A percentile compares a stretch with the other conserved stretches of the same genome.
Evolutionary conservation across 2,329 filamentous ascomycete species (phyloP).

Genomic region (Amphichorda felina): DNA sequence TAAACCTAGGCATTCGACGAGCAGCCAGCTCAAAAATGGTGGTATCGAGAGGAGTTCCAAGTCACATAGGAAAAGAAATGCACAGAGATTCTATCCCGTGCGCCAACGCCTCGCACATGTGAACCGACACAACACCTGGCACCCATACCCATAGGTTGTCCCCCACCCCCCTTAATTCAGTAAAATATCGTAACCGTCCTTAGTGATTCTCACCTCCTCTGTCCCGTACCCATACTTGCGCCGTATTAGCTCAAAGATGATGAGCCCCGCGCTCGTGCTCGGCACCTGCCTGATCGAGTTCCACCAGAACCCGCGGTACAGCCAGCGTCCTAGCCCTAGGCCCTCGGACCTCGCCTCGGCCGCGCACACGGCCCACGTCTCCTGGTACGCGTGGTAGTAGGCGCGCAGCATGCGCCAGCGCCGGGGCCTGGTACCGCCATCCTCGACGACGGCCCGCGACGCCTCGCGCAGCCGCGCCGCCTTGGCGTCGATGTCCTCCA

Average conservation of each 20-base stretch:
- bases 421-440: no score
- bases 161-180: slow-evolving; percentile 26
- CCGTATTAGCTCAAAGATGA: slow-evolving; percentile 67
- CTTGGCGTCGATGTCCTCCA: slow-evolving; percentile 59
- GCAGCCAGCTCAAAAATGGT: no score
- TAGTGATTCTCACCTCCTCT: slow-evolving; percentile 51
- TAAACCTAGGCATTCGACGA: no score
- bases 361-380: slow-evolving; percentile 50
- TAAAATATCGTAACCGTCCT: slow-evolving; percentile 62
- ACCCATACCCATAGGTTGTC: no score
- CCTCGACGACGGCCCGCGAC: slow-evolving; percentile 1
- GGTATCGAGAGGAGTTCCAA: neutral
- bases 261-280: slow-evolving; percentile 63
- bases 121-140: no score
- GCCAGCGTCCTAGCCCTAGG: slow-evolving; percentile 45
- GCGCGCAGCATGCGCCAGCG: slow-evolving; percentile 44
- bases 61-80: neutral
- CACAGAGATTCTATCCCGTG: no score
- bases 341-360: slow-evolving; percentile 44
- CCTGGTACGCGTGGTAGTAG: slow-evolving; percentile 61
- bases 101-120: no score
- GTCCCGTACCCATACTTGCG: slow-evolving; percentile 56
- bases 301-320: slow-evolving; percentile 63
- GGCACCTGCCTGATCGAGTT: slow-evolving; percentile 63
- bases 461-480: slow-evolving; percentile 31